Conservation (phyloP, 345 rosid genomes). For the Eucalyptus marginata region DNA sequence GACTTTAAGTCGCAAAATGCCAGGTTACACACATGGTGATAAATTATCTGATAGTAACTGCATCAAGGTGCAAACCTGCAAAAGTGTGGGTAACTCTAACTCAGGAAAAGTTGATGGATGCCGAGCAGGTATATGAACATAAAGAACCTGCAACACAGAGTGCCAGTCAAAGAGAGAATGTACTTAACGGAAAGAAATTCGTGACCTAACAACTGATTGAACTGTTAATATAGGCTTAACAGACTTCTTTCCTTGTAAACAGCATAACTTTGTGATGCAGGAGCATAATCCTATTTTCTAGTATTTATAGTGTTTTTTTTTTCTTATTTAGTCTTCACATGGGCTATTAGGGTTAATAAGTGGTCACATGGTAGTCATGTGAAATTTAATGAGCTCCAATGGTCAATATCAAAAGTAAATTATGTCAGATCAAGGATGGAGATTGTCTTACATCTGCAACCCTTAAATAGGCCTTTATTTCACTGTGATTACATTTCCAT, state of each 20-base stretch:
- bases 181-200: not conserved
- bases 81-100: constrained; percentile 78
- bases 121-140: constrained; percentile 80
- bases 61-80: constrained; percentile 46
- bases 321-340: not conserved
- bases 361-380: not conserved
- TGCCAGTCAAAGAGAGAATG: not conserved
- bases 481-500: not conserved
- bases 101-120: constrained; percentile 79
- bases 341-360: not conserved
- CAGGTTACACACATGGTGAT: not conserved
- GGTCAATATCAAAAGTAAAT: not conserved
- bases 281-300: not conserved
- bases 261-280: not conserved
- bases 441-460: not conserved
- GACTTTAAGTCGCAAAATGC: not conserved
- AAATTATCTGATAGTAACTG: not conserved
- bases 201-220: not conserved
- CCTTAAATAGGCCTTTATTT: not conserved
- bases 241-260: not conserved
- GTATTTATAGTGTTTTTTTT: not conserved
- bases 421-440: not conserved
- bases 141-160: constrained; percentile 55
- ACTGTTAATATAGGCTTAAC: not conserved
- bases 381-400: not conserved